Percentiles rank a stretch among this genome's conserved stretches.
Evolutionary conservation across 768 basidiomycete species (phyloP).

Genomic region (Hygrophorus russula): DNA sequence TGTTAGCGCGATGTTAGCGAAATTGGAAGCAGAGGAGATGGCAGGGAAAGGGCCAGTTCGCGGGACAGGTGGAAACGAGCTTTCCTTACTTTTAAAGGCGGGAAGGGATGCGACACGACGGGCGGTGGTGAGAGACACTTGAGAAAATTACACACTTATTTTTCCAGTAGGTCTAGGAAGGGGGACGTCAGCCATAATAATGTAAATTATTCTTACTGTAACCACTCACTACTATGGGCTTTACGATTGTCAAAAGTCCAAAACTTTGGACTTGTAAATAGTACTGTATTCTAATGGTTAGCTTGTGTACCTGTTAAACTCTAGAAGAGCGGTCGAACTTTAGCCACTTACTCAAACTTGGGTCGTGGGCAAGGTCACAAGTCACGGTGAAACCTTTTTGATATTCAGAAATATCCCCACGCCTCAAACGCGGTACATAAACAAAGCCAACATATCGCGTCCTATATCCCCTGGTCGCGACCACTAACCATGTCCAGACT

Average conservation of each 20-base stretch:
- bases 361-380: no score
- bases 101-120: constrained; percentile 81
- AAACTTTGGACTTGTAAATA: no score
- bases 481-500: constrained; percentile 31
- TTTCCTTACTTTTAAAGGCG: constrained; percentile 75
- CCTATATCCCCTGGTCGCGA: constrained; percentile 8
- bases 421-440: not conserved
- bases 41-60: constrained; percentile 36
- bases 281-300: no score
- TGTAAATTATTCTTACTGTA: no score
- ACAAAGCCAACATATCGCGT: constrained; percentile 2
- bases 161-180: not conserved
- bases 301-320: no score
- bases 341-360: no score
- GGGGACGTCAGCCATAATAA: no score
- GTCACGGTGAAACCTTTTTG: no score
- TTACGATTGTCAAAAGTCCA: no score
- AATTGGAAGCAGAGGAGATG: constrained; percentile 27
- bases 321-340: no score
- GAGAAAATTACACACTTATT: constrained; percentile 1
- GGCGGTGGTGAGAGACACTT: constrained; percentile 37
- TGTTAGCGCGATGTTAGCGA: constrained; percentile 42
- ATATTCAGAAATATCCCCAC: no score
- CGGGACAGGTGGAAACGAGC: constrained; percentile 86
- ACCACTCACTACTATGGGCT: no score